A percentile compares a stretch with the other conserved stretches of the same genome.
phyloP scores from a whole-genome alignment of 2,329 filamentous ascomycete species.

The Penicillium sp. region DNA sequence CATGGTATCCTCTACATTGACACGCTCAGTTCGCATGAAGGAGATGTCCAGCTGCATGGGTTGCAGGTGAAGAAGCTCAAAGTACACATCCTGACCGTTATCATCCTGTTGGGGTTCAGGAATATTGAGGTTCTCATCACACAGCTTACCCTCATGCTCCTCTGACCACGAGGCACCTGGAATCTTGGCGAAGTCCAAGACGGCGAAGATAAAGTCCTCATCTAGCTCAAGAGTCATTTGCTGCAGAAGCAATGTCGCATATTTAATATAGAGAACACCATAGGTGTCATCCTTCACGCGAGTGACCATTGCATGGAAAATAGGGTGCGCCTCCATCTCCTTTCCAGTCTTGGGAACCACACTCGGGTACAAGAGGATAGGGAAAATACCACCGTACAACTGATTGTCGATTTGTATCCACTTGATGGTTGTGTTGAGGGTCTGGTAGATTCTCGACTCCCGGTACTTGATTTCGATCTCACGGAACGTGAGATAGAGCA shows the following conservation, averaged over 20 bases:
- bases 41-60: conserved; percentile 97
- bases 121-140: conserved; percentile 85
- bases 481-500: conserved; percentile 89
- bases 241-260: conserved; percentile 87
- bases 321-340: conserved; percentile 94
- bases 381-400: conserved; percentile 96
- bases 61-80: conserved; percentile 93
- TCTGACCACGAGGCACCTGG: conserved; percentile 86
- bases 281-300: conserved; percentile 98
- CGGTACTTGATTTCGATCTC: conserved; percentile 88
- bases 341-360: conserved; percentile 96
- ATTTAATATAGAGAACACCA: conserved; percentile 97
- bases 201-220: conserved; percentile 95
- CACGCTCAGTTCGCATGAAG: conserved; percentile 91
- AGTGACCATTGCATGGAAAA: conserved; percentile 86
- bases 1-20: conserved; percentile 94
- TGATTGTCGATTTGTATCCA: conserved; percentile 99
- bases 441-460: conserved; percentile 92
- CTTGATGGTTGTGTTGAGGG: conserved; percentile 83
- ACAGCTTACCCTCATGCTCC: conserved; percentile 78
- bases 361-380: conserved; percentile 93
- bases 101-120: conserved; percentile 86
- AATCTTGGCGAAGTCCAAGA: conserved; percentile 91
- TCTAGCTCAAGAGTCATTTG: conserved; percentile 98
- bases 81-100: conserved; percentile 91